Conservation (phyloP, 148 eudicot genomes). For the Chenopodium suecicum region DNA sequence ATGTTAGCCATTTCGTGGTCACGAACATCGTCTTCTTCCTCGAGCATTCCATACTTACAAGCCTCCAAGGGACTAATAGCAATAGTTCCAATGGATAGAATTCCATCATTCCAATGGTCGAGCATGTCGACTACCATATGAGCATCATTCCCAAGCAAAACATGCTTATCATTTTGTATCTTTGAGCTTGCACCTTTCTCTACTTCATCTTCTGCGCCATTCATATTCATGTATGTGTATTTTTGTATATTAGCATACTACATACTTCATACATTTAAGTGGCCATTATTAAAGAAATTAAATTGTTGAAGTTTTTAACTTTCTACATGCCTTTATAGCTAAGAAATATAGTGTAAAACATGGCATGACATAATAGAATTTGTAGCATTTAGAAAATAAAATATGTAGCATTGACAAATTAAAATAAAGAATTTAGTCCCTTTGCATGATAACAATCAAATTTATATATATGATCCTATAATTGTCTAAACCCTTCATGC, state of each 20-base stretch:
- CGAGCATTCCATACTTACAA: not conserved
- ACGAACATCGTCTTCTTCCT: not conserved
- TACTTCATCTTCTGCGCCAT: not conserved
- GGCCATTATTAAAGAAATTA: not conserved
- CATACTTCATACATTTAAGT: not conserved
- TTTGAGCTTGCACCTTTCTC: not conserved
- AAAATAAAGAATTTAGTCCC: not conserved
- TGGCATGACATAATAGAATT: not conserved
- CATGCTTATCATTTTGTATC: slow-evolving; percentile 8
- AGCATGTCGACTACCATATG: slow-evolving; percentile 24
- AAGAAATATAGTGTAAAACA: not conserved
- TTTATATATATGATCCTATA: no score
- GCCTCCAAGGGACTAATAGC: slow-evolving; percentile 44
- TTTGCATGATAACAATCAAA: not conserved
- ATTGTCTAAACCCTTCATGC: no score
- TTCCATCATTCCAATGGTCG: slow-evolving; percentile 48
- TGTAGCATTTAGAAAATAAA: no score
- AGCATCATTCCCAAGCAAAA: slow-evolving; percentile 9
- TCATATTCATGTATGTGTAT: not conserved
- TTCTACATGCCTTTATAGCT: no score
- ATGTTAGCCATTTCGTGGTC: not conserved
- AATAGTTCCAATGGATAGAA: slow-evolving; percentile 62
- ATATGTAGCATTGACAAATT: not conserved
- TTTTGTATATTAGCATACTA: not conserved
- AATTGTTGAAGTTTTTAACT: not conserved